Conservation (phyloP, 2,329 filamentous ascomycete genomes). For the Coniochaeta prunicola region DNA sequence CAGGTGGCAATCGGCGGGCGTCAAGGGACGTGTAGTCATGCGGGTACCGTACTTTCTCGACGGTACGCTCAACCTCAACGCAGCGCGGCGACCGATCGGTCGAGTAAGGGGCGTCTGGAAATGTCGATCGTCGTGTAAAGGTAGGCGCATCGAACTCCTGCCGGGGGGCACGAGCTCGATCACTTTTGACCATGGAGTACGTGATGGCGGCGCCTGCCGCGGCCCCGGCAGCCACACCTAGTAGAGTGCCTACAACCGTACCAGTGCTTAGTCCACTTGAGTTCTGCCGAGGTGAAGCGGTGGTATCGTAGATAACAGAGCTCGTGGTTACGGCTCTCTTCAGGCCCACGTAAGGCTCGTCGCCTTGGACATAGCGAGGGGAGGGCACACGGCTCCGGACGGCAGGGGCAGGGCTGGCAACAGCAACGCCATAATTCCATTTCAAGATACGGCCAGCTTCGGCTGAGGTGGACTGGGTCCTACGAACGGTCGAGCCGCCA, state of each 20-base stretch:
- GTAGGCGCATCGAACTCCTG: conserved; percentile 32
- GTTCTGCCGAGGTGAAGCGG: conserved; percentile 24
- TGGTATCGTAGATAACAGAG: conserved; percentile 16
- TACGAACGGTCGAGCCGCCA: conserved; percentile 24
- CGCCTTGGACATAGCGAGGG: conserved; percentile 6
- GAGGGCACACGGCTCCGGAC: conserved; percentile 4
- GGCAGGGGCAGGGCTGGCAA: conserved; percentile 17
- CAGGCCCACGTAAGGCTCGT: conserved; percentile 20
- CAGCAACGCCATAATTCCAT: conserved; percentile 40
- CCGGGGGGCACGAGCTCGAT: conserved; percentile 32
- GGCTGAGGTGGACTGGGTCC: conserved; percentile 27
- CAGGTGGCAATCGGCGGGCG: conserved; percentile 26
- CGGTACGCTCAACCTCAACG: conserved; percentile 26
- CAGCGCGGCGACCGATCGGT: conserved; percentile 24
- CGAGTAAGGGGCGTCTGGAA: conserved; percentile 26
- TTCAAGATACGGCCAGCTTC: conserved; percentile 37
- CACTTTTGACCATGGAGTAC: conserved; percentile 64
- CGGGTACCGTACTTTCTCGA: conserved; percentile 29
- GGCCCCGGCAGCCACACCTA: conserved; percentile 49
- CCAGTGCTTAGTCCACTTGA: conserved; percentile 45
- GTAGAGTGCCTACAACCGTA: conserved; percentile 64
- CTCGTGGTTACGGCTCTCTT: conserved; percentile 27
- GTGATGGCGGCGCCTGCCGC: conserved; percentile 69
- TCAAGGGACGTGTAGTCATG: conserved; percentile 22
- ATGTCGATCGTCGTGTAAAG: conserved; percentile 38